Evolutionary conservation across 1,284 basidiomycete species (phyloP).

Genomic region (Meripilus lineatus): DNA sequence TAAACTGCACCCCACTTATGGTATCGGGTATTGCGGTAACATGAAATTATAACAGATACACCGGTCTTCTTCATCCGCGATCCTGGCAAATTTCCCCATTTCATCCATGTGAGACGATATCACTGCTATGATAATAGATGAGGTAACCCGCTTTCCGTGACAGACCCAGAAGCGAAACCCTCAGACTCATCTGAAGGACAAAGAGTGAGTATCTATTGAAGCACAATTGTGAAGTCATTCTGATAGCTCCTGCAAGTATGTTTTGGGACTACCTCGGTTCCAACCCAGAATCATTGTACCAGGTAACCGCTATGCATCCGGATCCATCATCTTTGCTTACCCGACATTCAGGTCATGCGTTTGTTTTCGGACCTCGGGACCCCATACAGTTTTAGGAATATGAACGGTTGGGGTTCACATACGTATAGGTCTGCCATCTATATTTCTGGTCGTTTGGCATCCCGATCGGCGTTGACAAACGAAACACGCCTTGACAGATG

Average conservation of each 20-base stretch:
- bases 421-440: conserved; percentile 46
- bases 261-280: conserved; percentile 76
- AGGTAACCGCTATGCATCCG: conserved; percentile 17
- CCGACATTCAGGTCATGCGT: conserved; percentile 64
- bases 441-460: neutral
- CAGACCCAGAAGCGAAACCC: conserved; percentile 86
- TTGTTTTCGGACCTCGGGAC: conserved; percentile 89
- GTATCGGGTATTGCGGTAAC: too few species aligned
- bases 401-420: conserved; percentile 89
- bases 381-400: conserved; percentile 75
- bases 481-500: conserved; percentile 46
- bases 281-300: conserved; percentile 88
- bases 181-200: conserved; percentile 80
- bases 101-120: conserved; percentile 73
- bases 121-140: too few species aligned
- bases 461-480: neutral
- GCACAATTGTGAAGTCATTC: conserved; percentile 62
- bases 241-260: conserved; percentile 12
- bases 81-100: conserved; percentile 79
- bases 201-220: conserved; percentile 24
- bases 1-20: conserved; percentile 69
- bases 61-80: conserved; percentile 87
- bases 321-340: neutral
- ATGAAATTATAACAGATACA: conserved; percentile 48
- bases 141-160: neutral